Base-by-base conservation (phyloP, 208 protist genomes). In the Borovskyia barvae region DNA sequence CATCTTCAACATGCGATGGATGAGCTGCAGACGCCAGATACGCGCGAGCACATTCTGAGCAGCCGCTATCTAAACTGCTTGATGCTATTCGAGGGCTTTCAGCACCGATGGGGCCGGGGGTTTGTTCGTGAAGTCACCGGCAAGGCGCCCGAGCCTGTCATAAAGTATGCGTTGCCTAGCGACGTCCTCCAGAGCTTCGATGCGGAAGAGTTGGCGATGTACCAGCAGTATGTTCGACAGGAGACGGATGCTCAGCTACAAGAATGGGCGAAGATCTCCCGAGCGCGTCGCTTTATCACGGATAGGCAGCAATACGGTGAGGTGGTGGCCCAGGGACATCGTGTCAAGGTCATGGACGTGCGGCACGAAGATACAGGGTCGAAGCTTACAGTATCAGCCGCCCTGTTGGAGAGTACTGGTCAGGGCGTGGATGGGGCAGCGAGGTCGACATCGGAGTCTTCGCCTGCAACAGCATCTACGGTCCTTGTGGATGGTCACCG, bases 11-110 rank as follows among this genome's bases (percentile, higher is more conserved):
- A 78, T 69, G 51, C 82, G 15, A 32, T 17, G 1, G 85, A 95
- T 52, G 82, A 80, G 24, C 52, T 88, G 17, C 62, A 75, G 7
- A 85, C 76, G 5, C 41, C 71, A 8, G 89, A 95, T 62, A 83
- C 75, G 37, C 85, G 89, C 26, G 89, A 95, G 66, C 80, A 95
- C 72, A 55, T 95, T 1, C 54, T 95, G 46, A 93, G 85, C 68
- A 67, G 65, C 41, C 80, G 89, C 36, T 95, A 95, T 62, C 49
- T 95, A 50, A 95, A 86, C 60, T 67, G 73, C 4, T 47, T 95
- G 35, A 66, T 90, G 15, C 69, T 90, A 22, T 52, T 85, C 29
- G 85, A 91, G 33, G 77, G 66, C 11, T 92, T 77, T 57, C 74
- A 82, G 40, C 57, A 90, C 39, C 85, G 85, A 32, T 49, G 90